Evolutionary conservation across 192 early-diverging fungal species (phyloP).

Genomic region (Backusella tarrabulga): DNA sequence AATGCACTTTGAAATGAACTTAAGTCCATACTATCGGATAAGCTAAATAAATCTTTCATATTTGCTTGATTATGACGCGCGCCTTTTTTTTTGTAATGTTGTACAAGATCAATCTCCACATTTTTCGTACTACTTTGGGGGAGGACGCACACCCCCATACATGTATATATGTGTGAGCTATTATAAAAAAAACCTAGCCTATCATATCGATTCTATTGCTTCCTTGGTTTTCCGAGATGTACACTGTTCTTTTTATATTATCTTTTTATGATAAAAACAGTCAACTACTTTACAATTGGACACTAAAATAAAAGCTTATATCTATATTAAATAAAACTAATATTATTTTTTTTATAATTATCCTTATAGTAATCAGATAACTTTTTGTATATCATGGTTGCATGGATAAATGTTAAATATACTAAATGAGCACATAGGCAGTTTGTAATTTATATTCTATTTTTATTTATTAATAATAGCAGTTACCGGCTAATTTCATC

Average conservation of each 20-base stretch:
- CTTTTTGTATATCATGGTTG: not conserved
- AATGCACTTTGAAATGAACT: conserved; percentile 4
- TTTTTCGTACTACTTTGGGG: not conserved
- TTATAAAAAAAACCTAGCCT: conserved; percentile 8
- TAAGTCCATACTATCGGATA: conserved; percentile 2
- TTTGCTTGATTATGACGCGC: not conserved
- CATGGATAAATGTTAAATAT: not conserved
- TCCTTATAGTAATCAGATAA: not conserved
- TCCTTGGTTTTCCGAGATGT: not conserved
- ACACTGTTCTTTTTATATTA: not conserved
- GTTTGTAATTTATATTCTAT: not conserved
- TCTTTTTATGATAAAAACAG: not conserved
- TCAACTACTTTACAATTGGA: not conserved
- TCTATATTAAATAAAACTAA: not conserved
- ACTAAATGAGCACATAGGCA: not conserved
- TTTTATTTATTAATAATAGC: not conserved
- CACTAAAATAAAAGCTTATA: not conserved
- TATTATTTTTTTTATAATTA: not conserved
- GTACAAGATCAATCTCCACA: conserved; percentile 6
- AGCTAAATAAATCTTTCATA: not conserved
- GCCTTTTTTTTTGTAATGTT: conserved; percentile 1
- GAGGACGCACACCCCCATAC: not conserved
- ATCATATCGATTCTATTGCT: not conserved
- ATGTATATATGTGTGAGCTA: not conserved
- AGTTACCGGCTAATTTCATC: not conserved